Conservation (phyloP, 2,329 filamentous ascomycete species). For the Beauveria pseudobassiana region DNA sequence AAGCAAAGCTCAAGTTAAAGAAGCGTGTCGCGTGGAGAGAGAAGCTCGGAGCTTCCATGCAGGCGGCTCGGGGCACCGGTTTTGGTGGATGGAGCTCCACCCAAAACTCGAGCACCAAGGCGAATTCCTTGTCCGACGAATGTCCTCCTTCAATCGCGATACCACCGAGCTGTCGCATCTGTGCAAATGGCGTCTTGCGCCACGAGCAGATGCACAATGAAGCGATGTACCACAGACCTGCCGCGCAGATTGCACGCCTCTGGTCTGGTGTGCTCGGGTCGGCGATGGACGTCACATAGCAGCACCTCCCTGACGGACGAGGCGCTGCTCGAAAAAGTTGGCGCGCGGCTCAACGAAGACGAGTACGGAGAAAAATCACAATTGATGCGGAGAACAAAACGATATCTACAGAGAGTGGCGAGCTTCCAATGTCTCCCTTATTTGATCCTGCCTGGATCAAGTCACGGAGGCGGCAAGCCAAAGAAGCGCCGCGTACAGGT, state of each 20-base stretch:
- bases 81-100: background rate
- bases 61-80: background rate
- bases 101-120: background rate
- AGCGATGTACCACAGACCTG: slow-evolving; percentile 16
- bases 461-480: slow-evolving; percentile 35
- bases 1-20: slow-evolving; percentile 3
- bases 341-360: slow-evolving; percentile 25
- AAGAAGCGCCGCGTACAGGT: slow-evolving; percentile 24
- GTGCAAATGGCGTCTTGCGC: background rate
- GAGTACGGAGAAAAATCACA: slow-evolving; percentile 22
- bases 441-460: slow-evolving; percentile 44
- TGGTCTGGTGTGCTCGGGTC: slow-evolving; percentile 11
- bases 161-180: slow-evolving; percentile 1
- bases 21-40: background rate
- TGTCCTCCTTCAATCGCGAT: background rate
- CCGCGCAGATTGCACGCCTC: slow-evolving; percentile 12
- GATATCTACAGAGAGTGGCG: slow-evolving; percentile 36
- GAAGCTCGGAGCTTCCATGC: background rate
- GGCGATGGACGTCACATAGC: slow-evolving; percentile 28
- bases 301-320: slow-evolving; percentile 22
- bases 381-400: slow-evolving; percentile 35
- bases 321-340: slow-evolving; percentile 23
- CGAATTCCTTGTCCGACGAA: background rate
- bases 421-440: slow-evolving; percentile 46
- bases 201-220: slow-evolving; percentile 19